These are phyloP conservation scores for Phialocephala subalpina DNA, from an alignment of 2,329 filamentous ascomycete species.

Conservation along the genomic window DNA sequence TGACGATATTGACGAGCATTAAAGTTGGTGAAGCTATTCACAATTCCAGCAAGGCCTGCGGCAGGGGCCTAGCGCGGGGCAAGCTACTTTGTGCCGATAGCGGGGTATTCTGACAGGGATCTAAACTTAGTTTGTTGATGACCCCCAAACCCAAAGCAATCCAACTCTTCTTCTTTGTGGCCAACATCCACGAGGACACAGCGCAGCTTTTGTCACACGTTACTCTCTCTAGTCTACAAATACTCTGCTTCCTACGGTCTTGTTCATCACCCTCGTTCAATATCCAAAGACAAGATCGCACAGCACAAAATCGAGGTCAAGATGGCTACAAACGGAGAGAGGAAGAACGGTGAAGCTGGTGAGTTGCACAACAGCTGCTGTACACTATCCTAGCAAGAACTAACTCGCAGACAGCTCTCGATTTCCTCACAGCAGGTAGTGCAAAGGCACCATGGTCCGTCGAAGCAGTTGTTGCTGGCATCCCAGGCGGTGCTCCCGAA, in stretches of 20 bases:
- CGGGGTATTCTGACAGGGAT: neutral
- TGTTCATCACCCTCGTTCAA: conserved; percentile 19
- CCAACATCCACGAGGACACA: conserved; percentile 10
- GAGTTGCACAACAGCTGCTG: conserved; percentile 4
- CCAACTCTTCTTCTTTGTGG: conserved; percentile 7
- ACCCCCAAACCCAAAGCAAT: neutral
- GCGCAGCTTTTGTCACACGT: neutral
- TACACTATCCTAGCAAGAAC: neutral
- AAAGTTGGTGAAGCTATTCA: conserved; percentile 5
- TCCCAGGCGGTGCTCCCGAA: conserved; percentile 64
- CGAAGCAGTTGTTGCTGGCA: conserved; percentile 69
- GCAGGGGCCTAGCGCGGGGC: neutral
- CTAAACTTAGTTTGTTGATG: conserved; percentile 5
- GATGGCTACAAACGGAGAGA: conserved; percentile 8
- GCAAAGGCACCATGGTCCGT: conserved; percentile 56
- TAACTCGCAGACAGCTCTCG: neutral
- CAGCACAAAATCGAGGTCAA: neutral
- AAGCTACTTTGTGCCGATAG: neutral
- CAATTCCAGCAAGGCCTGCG: neutral
- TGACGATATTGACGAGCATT: neutral
- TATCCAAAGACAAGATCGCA: conserved; percentile 16
- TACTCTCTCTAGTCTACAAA: neutral
- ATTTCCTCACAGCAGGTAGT: conserved; percentile 2
- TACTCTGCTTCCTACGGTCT: conserved; percentile 13
- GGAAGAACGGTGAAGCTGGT: conserved; percentile 10